Percentiles rank a stretch among this genome's conserved stretches.
phyloP scores from a whole-genome alignment of 441 rosid species.

The Gossypium trilobum region DNA sequence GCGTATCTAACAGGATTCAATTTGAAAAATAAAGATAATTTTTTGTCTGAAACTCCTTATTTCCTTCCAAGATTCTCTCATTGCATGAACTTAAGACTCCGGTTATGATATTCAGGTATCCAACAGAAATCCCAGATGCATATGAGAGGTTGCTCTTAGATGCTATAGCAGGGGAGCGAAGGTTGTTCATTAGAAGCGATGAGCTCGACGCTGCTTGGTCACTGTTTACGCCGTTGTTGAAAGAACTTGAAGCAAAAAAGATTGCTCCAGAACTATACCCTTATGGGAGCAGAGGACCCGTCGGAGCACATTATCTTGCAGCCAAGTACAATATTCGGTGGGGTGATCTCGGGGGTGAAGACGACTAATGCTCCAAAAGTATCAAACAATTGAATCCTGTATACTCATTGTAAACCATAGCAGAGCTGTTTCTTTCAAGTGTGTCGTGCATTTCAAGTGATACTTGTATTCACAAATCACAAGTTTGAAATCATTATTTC shows the following conservation, averaged over 20 bases:
- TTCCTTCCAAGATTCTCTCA: not conserved
- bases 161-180: slow-evolving; percentile 77
- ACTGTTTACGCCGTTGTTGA: slow-evolving; percentile 67
- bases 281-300: slow-evolving; percentile 86
- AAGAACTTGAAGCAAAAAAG: slow-evolving; percentile 60
- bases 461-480: not conserved
- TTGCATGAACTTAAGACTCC: not conserved
- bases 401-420: not conserved
- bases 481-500: not conserved
- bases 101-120: slow-evolving; percentile 38
- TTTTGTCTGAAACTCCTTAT: not conserved
- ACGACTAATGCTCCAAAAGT: slow-evolving; percentile 19
- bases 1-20: not conserved
- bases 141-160: slow-evolving; percentile 85
- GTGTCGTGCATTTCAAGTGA: not conserved
- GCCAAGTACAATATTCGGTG: slow-evolving; percentile 79
- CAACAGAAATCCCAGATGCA: slow-evolving; percentile 76
- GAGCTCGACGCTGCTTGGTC: slow-evolving; percentile 93
- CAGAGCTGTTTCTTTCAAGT: not conserved
- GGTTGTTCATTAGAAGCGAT: slow-evolving; percentile 80
- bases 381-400: not conserved
- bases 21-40: not conserved
- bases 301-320: slow-evolving; percentile 83
- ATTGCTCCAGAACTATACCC: slow-evolving; percentile 76
- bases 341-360: slow-evolving; percentile 66